Evolutionary conservation across 176 grass and related monocot genomes (phyloP), one percentile per base, ranked within the genome.

Genomic region (Lolium rigidum): DNA sequence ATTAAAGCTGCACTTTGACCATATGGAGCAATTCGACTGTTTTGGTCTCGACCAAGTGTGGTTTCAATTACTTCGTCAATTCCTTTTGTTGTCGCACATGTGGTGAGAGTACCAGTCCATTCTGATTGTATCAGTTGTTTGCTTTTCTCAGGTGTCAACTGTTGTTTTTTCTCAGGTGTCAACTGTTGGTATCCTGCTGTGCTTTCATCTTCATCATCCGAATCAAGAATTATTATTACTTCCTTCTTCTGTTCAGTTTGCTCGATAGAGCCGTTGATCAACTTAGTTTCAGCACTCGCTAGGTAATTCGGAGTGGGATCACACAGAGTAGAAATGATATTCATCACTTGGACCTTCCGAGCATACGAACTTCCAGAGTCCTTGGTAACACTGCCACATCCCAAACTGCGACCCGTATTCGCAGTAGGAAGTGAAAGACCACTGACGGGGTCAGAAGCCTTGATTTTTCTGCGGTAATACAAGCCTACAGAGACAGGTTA

Each of bases 121-220:
- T 74, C 77, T 82, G 75, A 85, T 66, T 70, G 51, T 80, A 35
- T 13, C 62, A 77, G 64, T 13, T 81, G 68, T 62, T 77, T 73
- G 38, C 70, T 87, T 84, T 74, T 54, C 61, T 38, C 77, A 67
- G 50, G 76, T 73, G 66, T 31, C 37, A 73, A 14, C 9, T 81
- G 68, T 71, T 75, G 75, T 41, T 72, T 86, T 81, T 72, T 43
- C 51, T 31, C 76, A 65, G 55, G 78, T 63, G 72, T 35, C 44
- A 69, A 21, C 18, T 89, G 62, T 39, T 66, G 18, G 62, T 50
- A 73, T 54, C 31, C 78, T 82, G 47, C 38, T 57, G 50, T 64
- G 17, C 72, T 86, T 83, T 39, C 94, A 82, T 91, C 90, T 58
- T 98, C 97, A 78, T 98, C 92, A 82, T 98, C 97, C 35, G 97